Percentiles rank a stretch among this genome's conserved stretches.
phyloP scores from a whole-genome alignment of 2,329 filamentous ascomycete species.

The Bipolaris bicolor region DNA sequence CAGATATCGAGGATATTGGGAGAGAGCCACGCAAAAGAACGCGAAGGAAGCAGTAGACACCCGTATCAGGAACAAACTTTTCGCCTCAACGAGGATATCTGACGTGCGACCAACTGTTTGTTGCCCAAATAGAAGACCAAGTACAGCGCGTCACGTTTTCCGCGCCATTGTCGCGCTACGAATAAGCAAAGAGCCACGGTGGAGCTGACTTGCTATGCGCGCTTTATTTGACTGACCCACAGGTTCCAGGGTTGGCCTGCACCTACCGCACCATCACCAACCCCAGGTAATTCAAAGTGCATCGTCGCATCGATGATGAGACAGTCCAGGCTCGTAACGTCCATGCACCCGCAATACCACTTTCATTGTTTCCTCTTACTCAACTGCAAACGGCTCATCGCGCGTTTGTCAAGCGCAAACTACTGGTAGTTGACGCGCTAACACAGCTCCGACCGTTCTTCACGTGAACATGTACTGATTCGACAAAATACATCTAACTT shows the following conservation, averaged over 20 bases:
- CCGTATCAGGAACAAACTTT: background rate
- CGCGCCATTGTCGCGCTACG: constrained; percentile 1
- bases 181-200: constrained; percentile 2
- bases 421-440: constrained; percentile 3
- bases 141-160: background rate
- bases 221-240: background rate
- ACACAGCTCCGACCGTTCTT: background rate
- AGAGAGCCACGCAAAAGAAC: constrained; percentile 17
- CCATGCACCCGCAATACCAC: background rate
- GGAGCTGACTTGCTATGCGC: background rate
- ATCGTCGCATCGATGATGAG: background rate
- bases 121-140: background rate
- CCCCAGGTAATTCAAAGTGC: background rate
- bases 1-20: constrained; percentile 46
- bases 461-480: background rate
- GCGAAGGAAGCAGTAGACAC: constrained; percentile 6
- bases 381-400: background rate
- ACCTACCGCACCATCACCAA: background rate
- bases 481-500: background rate
- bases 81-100: background rate
- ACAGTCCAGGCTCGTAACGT: background rate
- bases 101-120: background rate
- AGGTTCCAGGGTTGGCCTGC: background rate
- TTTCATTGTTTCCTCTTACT: background rate
- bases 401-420: background rate